Base-by-base conservation (phyloP, 805 yeast species). In the Ogataea trehalophila region DNA sequence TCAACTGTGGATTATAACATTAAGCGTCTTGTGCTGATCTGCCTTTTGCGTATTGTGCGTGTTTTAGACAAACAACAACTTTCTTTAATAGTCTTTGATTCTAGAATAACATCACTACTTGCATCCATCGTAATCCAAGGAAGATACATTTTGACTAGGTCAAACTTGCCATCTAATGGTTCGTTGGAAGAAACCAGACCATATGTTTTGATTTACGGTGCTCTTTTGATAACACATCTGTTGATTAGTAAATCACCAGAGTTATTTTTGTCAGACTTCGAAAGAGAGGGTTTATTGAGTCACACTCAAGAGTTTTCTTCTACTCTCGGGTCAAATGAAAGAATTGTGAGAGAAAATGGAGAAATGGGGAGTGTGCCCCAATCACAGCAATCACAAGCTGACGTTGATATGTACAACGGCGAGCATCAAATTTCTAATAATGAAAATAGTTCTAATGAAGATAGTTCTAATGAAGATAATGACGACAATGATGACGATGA, bases 1-100 rank as follows among this genome's bases (percentile, higher is more conserved):
- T 81, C 92, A 2, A 76, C 92, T 0, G 83, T 86, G 59, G 88
- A 86, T 49, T 79, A 74, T 52, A 78, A 77, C 15, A 71, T 85
- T 7, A 75, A 94, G 54, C 73, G 81, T 45, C 71, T 76, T 44
- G 78, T 77, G 1, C 64, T 86, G 20, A 64, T 81, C 13, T 73
- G 80, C 16, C 56, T 87, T 16, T 61, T 77, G 14, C 73, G 87
- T 51, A 71, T 83, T 15, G 62, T 79, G 1, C 63, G 74, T 0
- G 71, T 79, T 37, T 53, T 75, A 15, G 61, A 65, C 1, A 56
- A 61, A 4, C 54, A 59, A 0, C 63, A 63, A 3, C 66, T 74
- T 3, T 56, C 60, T 7, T 49, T 51, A 0, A 60, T 62, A 6
- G 61, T 79, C 8, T 57, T 62, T 23, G 62, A 61, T 1, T 57